These are phyloP conservation scores for Oropetium thomaeum DNA, from an alignment of 176 grass and related monocot genomes.

Conservation along the genomic window DNA sequence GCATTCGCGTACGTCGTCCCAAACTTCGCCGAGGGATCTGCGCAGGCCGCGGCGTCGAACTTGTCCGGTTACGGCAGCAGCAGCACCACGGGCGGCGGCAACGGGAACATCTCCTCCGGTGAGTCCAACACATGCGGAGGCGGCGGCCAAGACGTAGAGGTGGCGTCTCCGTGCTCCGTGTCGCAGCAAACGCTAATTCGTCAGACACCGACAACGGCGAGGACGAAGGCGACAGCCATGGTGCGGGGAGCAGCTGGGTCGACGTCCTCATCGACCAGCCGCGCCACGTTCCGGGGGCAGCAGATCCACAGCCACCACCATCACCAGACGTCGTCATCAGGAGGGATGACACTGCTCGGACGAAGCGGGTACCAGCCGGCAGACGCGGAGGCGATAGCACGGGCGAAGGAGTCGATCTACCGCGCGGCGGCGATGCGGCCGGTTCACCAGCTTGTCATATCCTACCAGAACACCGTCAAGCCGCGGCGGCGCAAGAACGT, in stretches of 20 bases:
- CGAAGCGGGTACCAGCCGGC: constrained; percentile 25
- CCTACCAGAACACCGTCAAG: constrained; percentile 22
- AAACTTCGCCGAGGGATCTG: background rate
- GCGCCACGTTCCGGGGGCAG: constrained; percentile 24
- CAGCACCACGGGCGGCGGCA: constrained; percentile 31
- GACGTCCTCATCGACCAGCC: constrained; percentile 10
- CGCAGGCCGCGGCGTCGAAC: constrained; percentile 18
- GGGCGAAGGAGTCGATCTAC: constrained; percentile 79
- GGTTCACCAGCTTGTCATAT: constrained; percentile 36
- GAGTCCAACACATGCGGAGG: constrained; percentile 39
- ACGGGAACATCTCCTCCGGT: constrained; percentile 51
- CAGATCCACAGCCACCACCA: too few relatives aligned
- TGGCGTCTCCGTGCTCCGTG: constrained; percentile 32
- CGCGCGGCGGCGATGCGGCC: constrained; percentile 83
- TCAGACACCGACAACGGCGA: background rate
- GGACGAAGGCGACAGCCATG: too few relatives aligned
- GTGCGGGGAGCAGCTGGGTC: constrained; percentile 8
- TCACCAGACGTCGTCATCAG: background rate
- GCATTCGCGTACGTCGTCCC: constrained; percentile 19
- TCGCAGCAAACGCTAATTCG: background rate
- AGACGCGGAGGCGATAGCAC: constrained; percentile 37
- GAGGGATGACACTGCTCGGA: too few relatives aligned
- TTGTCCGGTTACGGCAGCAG: constrained; percentile 46
- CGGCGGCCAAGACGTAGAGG: constrained; percentile 34
- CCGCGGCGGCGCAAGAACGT: constrained; percentile 60